These are phyloP conservation scores for Geopyxis carbonaria DNA, from an alignment of 495 filamentous ascomycete species.

Conservation along the genomic window DNA sequence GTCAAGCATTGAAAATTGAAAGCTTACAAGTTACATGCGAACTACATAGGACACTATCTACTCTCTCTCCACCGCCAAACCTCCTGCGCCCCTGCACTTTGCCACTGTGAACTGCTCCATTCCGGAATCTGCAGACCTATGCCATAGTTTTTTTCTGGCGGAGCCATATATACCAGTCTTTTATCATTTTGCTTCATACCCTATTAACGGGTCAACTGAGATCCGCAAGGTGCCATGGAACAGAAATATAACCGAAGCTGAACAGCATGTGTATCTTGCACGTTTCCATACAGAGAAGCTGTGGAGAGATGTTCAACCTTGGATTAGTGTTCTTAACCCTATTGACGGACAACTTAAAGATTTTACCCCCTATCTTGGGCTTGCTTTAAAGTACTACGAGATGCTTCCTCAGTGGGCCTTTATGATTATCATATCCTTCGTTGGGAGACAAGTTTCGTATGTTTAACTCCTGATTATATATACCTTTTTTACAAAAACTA, in stretches of 20 bases:
- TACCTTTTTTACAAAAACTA: too few species aligned
- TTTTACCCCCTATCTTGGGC: constrained; percentile 10
- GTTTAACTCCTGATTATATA: too few species aligned
- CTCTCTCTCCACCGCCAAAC: constrained; percentile 7
- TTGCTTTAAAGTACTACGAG: constrained; percentile 12
- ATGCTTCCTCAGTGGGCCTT: constrained; percentile 31
- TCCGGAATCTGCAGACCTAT: constrained; percentile 11
- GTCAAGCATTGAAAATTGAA: too few species aligned
- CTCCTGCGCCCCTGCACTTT: constrained; percentile 16
- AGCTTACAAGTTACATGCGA: neutral
- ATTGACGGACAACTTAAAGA: constrained; percentile 34
- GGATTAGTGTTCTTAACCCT: constrained; percentile 51
- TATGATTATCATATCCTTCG: constrained; percentile 67
- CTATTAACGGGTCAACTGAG: constrained; percentile 11
- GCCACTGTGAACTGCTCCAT: constrained; percentile 20
- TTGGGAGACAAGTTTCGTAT: constrained; percentile 77
- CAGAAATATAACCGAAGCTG: constrained; percentile 7
- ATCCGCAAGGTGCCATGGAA: constrained; percentile 13
- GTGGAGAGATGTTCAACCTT: constrained; percentile 35
- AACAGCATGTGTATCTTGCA: constrained; percentile 7
- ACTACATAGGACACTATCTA: constrained; percentile 10
- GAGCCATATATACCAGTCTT: constrained; percentile 12
- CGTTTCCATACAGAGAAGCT: constrained; percentile 40
- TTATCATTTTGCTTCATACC: constrained; percentile 20
- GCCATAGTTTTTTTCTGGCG: constrained; percentile 17